A percentile compares a stretch with the other conserved stretches of the same genome.
These are phyloP conservation scores for Arachnopeziza araneosa DNA, from an alignment of 2,329 filamentous ascomycete species.

Conservation along the genomic window DNA sequence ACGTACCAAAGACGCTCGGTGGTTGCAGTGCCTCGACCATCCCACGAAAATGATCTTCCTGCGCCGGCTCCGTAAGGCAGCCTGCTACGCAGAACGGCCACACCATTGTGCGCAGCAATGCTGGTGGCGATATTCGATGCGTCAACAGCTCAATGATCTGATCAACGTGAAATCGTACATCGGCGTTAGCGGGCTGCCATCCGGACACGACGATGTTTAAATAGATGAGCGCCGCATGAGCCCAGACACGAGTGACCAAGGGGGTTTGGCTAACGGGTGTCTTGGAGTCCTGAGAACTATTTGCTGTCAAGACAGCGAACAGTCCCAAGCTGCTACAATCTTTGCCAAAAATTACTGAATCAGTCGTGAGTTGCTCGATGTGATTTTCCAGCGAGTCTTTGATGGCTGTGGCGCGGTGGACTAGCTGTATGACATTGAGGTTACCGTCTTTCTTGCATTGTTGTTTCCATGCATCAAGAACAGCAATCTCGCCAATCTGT, in stretches of 20 bases:
- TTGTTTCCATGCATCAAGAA: conserved; percentile 53
- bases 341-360: conserved; percentile 6
- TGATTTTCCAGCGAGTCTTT: conserved; percentile 23
- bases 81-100: conserved; percentile 23
- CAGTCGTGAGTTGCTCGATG: conserved; percentile 11
- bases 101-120: conserved; percentile 18
- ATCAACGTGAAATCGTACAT: conserved; percentile 14
- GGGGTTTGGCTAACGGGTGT: conserved; percentile 7
- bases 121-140: conserved; percentile 12
- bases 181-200: conserved; percentile 17
- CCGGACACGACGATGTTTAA: conserved; percentile 18
- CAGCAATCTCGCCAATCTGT: conserved; percentile 46
- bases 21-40: conserved; percentile 18
- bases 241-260: conserved; percentile 16
- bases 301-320: conserved; percentile 9
- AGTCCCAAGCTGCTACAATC: conserved; percentile 1
- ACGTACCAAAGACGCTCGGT: conserved; percentile 30
- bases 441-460: conserved; percentile 38
- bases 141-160: conserved; percentile 13
- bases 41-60: conserved; percentile 17
- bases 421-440: conserved; percentile 41
- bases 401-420: conserved; percentile 39
- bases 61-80: conserved; percentile 16
- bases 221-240: conserved; percentile 19
- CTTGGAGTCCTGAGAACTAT: conserved; percentile 6